Conservation (phyloP, 2,329 filamentous ascomycete genomes). For the Aspergillus sp. region DNA sequence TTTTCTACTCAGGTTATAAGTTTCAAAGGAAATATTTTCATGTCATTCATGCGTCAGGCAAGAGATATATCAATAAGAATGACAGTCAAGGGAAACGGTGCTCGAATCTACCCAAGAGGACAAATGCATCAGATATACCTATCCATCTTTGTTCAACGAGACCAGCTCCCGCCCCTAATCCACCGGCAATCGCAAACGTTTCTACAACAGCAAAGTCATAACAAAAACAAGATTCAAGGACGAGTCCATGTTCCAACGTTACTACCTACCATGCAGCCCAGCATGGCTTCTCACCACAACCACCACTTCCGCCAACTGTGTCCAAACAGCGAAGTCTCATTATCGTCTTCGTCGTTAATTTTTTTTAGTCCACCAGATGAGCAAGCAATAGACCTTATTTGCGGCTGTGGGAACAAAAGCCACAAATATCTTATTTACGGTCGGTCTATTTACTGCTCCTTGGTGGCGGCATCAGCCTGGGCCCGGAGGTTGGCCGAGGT, state of each 20-base stretch:
- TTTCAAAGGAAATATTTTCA: neutral
- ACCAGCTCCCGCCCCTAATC: slow-evolving; percentile 6
- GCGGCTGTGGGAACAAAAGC: slow-evolving; percentile 14
- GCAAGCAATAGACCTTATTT: slow-evolving; percentile 21
- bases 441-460: slow-evolving; percentile 52
- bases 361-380: slow-evolving; percentile 5
- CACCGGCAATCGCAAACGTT: slow-evolving; percentile 7
- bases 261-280: neutral
- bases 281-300: neutral
- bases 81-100: slow-evolving; percentile 9
- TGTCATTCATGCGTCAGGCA: neutral
- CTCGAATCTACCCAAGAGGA: slow-evolving; percentile 22
- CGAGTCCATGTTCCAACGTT: slow-evolving; percentile 5
- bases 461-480: slow-evolving; percentile 72
- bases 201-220: slow-evolving; percentile 17
- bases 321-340: slow-evolving; percentile 1
- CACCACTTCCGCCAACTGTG: neutral
- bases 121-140: slow-evolving; percentile 21
- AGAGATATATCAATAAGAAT: neutral
- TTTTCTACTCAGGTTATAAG: neutral
- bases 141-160: slow-evolving; percentile 11
- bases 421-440: slow-evolving; percentile 11
- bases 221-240: slow-evolving; percentile 11
- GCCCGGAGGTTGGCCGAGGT: slow-evolving; percentile 85
- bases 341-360: slow-evolving; percentile 3